These are phyloP conservation scores for Anacardium occidentale DNA, from an alignment of 345 rosid species.

Conservation along the genomic window DNA sequence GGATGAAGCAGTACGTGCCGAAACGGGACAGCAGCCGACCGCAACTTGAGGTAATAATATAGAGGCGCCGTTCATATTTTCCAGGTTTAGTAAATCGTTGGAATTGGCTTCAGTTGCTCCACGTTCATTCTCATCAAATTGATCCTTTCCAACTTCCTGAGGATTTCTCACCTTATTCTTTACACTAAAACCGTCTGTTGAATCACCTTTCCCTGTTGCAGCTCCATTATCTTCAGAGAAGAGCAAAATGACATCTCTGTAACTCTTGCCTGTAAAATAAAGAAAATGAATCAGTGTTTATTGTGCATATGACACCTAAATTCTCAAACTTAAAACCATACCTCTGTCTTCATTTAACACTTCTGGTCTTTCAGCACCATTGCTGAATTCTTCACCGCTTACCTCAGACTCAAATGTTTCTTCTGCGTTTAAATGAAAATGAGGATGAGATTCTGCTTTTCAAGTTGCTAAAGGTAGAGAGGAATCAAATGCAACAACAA, in stretches of 20 bases:
- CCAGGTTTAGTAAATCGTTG: neutral
- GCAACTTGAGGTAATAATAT: conserved; percentile 5
- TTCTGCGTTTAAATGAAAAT: conserved; percentile 9
- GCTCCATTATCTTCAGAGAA: neutral
- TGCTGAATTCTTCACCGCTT: conserved; percentile 3
- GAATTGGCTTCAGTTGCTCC: conserved; percentile 9
- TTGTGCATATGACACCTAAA: neutral
- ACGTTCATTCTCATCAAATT: conserved; percentile 6
- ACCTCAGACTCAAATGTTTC: neutral
- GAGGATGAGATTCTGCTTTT: neutral
- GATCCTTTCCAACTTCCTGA: conserved; percentile 8
- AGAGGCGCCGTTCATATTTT: conserved; percentile 1
- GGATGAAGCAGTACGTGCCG: conserved; percentile 4
- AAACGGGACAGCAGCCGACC: neutral
- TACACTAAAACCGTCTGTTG: conserved; percentile 9
- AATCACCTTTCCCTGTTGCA: neutral
- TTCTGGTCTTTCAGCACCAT: conserved; percentile 1
- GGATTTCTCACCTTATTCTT: conserved; percentile 6
- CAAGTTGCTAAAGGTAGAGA: neutral
- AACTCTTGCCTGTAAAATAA: conserved; percentile 5
- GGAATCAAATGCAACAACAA: too few species aligned
- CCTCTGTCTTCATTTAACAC: conserved; percentile 17
- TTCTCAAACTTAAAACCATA: conserved; percentile 3
- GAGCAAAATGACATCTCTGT: neutral
- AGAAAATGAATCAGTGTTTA: neutral